Conservation (phyloP, 352 stramenopile species). For the Phytopythium montanum region DNA sequence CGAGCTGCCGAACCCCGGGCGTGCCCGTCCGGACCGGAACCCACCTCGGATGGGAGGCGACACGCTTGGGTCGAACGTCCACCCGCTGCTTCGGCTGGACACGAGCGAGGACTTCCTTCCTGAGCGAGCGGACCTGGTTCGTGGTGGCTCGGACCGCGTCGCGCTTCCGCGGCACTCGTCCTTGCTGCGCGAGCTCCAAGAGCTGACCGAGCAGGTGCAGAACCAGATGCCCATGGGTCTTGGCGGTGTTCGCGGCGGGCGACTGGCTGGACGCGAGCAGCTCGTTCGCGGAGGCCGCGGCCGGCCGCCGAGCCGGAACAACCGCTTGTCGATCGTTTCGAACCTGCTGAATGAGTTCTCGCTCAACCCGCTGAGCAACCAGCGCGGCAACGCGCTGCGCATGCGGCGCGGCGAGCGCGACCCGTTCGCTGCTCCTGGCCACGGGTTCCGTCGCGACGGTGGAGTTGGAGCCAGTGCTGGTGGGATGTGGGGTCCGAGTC, state of each 20-base stretch:
- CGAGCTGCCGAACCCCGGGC: constrained; percentile 9
- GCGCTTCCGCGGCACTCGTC: constrained; percentile 63
- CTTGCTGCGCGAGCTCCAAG: constrained; percentile 69
- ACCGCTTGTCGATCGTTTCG: constrained; percentile 61
- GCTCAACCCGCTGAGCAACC: constrained; percentile 35
- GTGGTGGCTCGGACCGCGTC: constrained; percentile 34
- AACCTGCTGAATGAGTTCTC: constrained; percentile 84
- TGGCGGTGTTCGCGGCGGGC: not conserved
- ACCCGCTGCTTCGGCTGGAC: constrained; percentile 41
- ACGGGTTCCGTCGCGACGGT: constrained; percentile 31
- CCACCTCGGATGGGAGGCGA: constrained; percentile 10
- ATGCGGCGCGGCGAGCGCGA: constrained; percentile 50
- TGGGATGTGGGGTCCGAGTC: constrained; percentile 32
- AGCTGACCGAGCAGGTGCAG: constrained; percentile 74
- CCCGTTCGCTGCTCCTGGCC: constrained; percentile 36
- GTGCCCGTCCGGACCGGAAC: constrained; percentile 33
- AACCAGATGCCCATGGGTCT: constrained; percentile 40
- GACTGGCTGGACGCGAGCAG: constrained; percentile 33
- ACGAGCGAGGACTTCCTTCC: constrained; percentile 4
- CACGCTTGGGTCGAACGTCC: constrained; percentile 8
- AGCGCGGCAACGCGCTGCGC: constrained; percentile 20
- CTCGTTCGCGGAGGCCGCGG: constrained; percentile 41
- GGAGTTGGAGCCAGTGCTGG: constrained; percentile 17
- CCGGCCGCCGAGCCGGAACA: constrained; percentile 57
- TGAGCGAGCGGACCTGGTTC: constrained; percentile 6